Conservation (phyloP, 257 asterid genomes). For the Solanum pennellii region DNA sequence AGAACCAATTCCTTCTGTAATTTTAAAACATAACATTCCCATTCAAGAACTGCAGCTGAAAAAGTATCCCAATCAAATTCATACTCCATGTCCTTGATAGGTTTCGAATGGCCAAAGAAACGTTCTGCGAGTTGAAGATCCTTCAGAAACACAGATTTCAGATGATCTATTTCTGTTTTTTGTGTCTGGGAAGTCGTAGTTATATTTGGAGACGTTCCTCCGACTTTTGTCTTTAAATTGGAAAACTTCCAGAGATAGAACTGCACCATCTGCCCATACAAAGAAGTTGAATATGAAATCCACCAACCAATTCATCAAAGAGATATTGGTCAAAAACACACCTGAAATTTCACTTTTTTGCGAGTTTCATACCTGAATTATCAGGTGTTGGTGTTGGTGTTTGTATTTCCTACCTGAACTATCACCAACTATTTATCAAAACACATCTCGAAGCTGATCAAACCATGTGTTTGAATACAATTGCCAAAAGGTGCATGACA, state of each 20-base stretch:
- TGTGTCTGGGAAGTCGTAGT: slow-evolving; percentile 22
- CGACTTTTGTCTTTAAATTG: slow-evolving; percentile 7
- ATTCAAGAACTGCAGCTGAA: slow-evolving; percentile 33
- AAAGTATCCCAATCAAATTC: slow-evolving; percentile 28
- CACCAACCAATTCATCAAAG: not conserved
- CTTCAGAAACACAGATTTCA: slow-evolving; percentile 30
- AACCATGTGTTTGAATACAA: not conserved
- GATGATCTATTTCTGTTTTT: slow-evolving; percentile 8
- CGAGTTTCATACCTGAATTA: not conserved
- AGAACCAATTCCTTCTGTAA: slow-evolving; percentile 28
- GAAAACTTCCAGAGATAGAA: slow-evolving; percentile 46
- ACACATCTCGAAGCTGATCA: not conserved
- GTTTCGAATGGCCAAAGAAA: slow-evolving; percentile 6
- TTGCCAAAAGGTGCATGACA: not conserved
- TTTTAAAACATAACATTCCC: slow-evolving; percentile 51
- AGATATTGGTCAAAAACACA: not conserved
- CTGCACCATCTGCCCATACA: slow-evolving; percentile 40
- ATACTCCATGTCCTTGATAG: slow-evolving; percentile 7
- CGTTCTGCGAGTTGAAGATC: slow-evolving; percentile 25
- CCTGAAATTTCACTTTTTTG: not conserved
- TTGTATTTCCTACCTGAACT: not conserved
- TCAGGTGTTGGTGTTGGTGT: not conserved
- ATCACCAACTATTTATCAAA: not conserved
- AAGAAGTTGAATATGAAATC: not conserved
- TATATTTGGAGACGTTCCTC: slow-evolving; percentile 6